Evolutionary conservation across 805 yeast species (phyloP).

Genomic region (Candida fluviatilis): DNA sequence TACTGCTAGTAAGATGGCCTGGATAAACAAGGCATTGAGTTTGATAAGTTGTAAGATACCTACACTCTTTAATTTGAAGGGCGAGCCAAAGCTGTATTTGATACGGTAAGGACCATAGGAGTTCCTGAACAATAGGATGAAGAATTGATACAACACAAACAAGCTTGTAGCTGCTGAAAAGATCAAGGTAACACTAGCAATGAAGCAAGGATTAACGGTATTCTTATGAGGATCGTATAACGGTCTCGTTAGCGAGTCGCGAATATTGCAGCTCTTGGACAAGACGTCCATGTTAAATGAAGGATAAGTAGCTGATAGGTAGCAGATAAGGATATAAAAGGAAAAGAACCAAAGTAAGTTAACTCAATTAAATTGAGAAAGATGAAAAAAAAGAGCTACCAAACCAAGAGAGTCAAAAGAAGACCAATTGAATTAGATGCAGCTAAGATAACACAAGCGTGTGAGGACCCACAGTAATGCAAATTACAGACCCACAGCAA

Average conservation of each 20-base stretch:
- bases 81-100: slow-evolving; percentile 4
- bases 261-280: neutral
- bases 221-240: slow-evolving; percentile 3
- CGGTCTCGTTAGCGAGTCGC: neutral
- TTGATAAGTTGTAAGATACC: slow-evolving; percentile 6
- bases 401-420: too few species aligned
- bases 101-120: slow-evolving; percentile 4
- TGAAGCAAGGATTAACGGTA: slow-evolving; percentile 5
- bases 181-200: neutral
- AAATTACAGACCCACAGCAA: too few species aligned
- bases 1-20: neutral
- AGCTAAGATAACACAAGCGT: too few species aligned
- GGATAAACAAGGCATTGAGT: slow-evolving; percentile 2
- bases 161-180: neutral
- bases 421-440: too few species aligned
- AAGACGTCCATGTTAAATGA: neutral
- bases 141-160: slow-evolving; percentile 1
- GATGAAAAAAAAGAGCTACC: too few species aligned
- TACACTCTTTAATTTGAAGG: slow-evolving; percentile 6
- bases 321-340: too few species aligned
- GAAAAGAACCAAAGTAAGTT: too few species aligned
- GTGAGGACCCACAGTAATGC: too few species aligned
- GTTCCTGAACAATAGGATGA: slow-evolving; percentile 1
- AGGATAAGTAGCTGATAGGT: too few species aligned
- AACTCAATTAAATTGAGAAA: too few species aligned